These are phyloP conservation scores for Lumnitzera littorea DNA, from an alignment of 345 rosid genomes.

Conservation along the genomic window DNA sequence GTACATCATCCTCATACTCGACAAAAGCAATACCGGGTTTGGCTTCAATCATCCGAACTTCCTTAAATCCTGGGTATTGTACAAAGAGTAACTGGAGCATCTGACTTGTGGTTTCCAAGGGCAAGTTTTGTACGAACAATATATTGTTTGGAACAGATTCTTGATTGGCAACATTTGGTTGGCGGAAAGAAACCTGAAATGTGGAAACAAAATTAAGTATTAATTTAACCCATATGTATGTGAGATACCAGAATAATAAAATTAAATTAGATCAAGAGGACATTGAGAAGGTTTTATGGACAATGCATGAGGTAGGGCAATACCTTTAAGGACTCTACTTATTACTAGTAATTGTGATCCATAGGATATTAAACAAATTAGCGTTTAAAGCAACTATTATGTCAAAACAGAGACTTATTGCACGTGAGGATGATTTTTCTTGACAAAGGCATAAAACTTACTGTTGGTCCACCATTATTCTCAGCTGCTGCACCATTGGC, in stretches of 20 bases:
- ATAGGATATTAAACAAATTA: neutral
- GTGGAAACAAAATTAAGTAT: neutral
- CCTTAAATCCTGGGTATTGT: conserved; percentile 86
- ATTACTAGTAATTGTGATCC: neutral
- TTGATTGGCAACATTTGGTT: conserved; percentile 40
- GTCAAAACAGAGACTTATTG: too few relatives aligned
- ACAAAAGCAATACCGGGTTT: conserved; percentile 95
- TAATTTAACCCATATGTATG: neutral
- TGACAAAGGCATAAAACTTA: conserved; percentile 24
- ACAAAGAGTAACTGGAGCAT: conserved; percentile 80
- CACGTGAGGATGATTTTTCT: too few relatives aligned
- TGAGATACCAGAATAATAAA: neutral
- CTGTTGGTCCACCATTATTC: conserved; percentile 46
- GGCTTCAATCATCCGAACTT: conserved; percentile 86
- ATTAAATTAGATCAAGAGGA: too few relatives aligned
- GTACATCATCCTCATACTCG: conserved; percentile 80
- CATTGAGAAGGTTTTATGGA: too few relatives aligned
- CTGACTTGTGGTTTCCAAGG: conserved; percentile 66
- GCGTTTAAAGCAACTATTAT: too few relatives aligned
- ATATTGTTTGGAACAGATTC: conserved; percentile 71
- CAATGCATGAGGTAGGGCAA: neutral
- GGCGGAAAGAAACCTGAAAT: conserved; percentile 52
- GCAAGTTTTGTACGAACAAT: conserved; percentile 87
- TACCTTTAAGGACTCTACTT: neutral
- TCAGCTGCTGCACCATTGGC: conserved; percentile 52